Conservation (phyloP, 2,329 filamentous ascomycete genomes). For the Xylariaceae sp. region DNA sequence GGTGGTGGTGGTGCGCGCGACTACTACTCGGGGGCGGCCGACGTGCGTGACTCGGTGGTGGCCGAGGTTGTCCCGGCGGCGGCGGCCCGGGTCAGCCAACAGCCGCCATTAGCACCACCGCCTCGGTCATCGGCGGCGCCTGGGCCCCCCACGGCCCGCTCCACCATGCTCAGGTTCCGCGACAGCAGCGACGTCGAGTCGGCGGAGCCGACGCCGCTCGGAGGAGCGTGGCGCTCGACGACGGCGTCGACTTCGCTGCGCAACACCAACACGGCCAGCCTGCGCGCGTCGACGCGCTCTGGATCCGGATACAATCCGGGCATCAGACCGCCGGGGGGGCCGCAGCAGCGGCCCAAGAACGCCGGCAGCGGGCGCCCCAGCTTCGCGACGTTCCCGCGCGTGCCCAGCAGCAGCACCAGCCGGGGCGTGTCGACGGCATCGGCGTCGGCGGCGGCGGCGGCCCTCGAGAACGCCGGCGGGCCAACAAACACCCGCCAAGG, state of each 20-base stretch:
- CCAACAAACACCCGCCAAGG: no score
- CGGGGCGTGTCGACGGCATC: not conserved
- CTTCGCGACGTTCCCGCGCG: constrained; percentile 22
- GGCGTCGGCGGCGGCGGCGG: no score
- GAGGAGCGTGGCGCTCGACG: not conserved
- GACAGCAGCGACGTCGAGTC: constrained; percentile 23
- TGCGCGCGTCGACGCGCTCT: constrained; percentile 4
- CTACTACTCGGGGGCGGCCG: no score
- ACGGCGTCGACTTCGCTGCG: no score
- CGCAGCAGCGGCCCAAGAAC: constrained; percentile 13
- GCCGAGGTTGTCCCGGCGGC: no score
- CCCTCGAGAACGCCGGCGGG: no score
- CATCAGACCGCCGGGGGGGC: constrained; percentile 1
- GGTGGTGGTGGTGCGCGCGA: not conserved
- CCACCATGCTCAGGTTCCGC: constrained; percentile 19
- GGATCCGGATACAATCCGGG: not conserved
- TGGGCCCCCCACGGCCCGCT: not conserved
- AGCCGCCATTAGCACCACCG: no score
- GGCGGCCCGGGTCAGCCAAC: no score
- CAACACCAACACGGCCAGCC: constrained; percentile 15
- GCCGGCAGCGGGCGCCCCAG: constrained; percentile 15
- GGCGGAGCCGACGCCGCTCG: constrained; percentile 11
- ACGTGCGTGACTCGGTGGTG: no score
- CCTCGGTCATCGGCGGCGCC: no score
- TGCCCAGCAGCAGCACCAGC: constrained; percentile 10